Base-by-base conservation (phyloP, 768 basidiomycete genomes). In the Butyriboletus loyo region DNA sequence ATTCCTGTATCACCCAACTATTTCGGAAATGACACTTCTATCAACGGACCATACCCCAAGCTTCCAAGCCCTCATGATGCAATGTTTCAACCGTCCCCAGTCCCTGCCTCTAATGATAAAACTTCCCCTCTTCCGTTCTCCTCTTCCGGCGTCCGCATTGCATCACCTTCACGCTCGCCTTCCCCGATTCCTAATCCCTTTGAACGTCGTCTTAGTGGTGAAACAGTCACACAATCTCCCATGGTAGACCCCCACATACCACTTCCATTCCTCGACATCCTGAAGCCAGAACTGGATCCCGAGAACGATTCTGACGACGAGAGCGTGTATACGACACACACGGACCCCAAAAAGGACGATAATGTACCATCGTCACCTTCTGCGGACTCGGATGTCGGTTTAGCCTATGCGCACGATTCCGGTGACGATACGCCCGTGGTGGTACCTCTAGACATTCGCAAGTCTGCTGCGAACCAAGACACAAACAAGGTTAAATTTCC, bases 191-290 rank as follows among this genome's bases (percentile, higher is more conserved):
- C 96, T 86, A 79, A 90, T 91, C 65, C 96, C 87, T 66, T 96
- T 85, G 63, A 79, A 84, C 72, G 90, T 90, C 72, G 93, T 90
- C 68, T 98, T 85, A 72, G 96, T 92, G 66, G 95, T 89, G 68
- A 58, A 58, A 72, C 65, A 9, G 52, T 55, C 15, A 46, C 55
- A n/a, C 63, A 61, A 38, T 62, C 61, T 7, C 60, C 66, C 10
- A 58, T 61, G 39, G 51, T 63, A 5, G 56, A 47, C 24, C 22
- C 55, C 40, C 65, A 65, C 6, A 64, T 74, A 7, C 68, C 74
- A 5, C 68, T 85, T 54, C 79, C 81, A 9, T 80, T 86, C 65
- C 78, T 86, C 56, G 83, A 85, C 50, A 79, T 79, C 57, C 73
- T 77, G 61, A 79, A 77, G 27, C 47, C 56, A 24, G 60, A 58